Percentiles rank a stretch among this genome's conserved stretches.
Conservation (phyloP, 805 yeast species). For the Saccharomyces eubayanus region DNA sequence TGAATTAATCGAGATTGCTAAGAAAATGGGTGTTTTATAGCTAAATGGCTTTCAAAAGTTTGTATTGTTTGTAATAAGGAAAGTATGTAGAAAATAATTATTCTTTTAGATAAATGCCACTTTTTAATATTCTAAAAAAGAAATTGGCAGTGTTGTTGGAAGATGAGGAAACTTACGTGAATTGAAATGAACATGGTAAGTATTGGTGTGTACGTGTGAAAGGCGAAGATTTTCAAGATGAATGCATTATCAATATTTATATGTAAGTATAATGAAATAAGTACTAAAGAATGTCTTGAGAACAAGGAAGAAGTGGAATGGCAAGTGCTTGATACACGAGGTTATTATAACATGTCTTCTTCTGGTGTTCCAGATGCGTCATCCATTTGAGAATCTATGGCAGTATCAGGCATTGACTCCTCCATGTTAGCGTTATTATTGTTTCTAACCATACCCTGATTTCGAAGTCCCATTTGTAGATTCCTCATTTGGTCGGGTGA, state of each 20-base stretch:
- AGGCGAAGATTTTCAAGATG: background rate
- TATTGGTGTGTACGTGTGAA: background rate
- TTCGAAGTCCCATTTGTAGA: constrained; percentile 21
- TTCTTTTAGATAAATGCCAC: too few relatives aligned
- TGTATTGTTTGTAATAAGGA: background rate
- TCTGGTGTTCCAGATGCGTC: constrained; percentile 25
- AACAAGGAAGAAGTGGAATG: background rate
- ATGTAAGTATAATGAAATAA: background rate
- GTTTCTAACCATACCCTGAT: constrained; percentile 10
- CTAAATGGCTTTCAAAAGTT: background rate
- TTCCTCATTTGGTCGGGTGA: constrained; percentile 22
- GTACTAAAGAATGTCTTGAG: constrained; percentile 1
- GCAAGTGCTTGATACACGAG: background rate
- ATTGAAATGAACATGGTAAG: background rate
- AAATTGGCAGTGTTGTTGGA: too few relatives aligned
- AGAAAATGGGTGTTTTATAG: constrained; percentile 4
- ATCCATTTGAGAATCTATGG: constrained; percentile 8
- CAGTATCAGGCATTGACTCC: background rate
- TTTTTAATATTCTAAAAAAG: too few relatives aligned
- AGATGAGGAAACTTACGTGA: background rate
- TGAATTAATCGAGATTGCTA: constrained; percentile 12
- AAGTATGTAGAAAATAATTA: background rate
- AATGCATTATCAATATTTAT: background rate
- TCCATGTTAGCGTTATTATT: constrained; percentile 4
- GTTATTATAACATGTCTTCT: constrained; percentile 16